Conservation (phyloP, 1,139 yeast genomes). For the Saccharomycopsis crataegensis region DNA sequence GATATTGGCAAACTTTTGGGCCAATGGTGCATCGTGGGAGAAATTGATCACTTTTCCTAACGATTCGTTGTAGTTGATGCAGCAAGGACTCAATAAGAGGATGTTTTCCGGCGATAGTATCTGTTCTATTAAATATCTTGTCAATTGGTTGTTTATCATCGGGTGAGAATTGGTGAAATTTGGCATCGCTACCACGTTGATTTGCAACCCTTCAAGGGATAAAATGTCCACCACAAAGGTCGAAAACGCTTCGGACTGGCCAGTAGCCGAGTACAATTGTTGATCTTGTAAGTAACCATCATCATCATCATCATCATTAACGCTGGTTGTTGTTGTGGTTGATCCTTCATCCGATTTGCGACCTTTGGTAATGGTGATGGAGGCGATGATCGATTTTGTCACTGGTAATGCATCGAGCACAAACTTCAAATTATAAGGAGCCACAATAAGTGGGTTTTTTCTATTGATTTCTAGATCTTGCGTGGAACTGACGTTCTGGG, state of each 20-base stretch:
- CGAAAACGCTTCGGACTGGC: conserved; percentile 12
- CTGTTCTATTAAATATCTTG: neutral
- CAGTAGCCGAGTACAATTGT: conserved; percentile 37
- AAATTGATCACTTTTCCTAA: conserved; percentile 9
- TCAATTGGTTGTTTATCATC: conserved; percentile 16
- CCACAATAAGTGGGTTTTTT: conserved; percentile 1
- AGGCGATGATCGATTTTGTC: conserved; percentile 23
- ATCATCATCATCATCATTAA: conserved; percentile 17
- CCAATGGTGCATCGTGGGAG: neutral
- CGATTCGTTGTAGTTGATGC: conserved; percentile 10
- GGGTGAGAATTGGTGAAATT: conserved; percentile 14
- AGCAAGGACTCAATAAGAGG: conserved; percentile 13
- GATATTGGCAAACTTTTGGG: neutral
- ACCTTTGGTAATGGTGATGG: conserved; percentile 14
- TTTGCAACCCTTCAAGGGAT: conserved; percentile 28
- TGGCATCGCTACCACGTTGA: conserved; percentile 9
- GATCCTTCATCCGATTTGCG: conserved; percentile 16
- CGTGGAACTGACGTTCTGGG: neutral
- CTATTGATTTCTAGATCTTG: neutral
- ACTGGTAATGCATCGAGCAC: conserved; percentile 26
- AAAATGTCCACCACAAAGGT: conserved; percentile 6
- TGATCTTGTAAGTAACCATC: conserved; percentile 38
- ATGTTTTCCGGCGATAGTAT: conserved; percentile 7
- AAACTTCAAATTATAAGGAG: conserved; percentile 30
- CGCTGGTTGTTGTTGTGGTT: neutral